phyloP scores from a whole-genome alignment of 208 protist genomes.

The Wallacemonas rigidus region DNA sequence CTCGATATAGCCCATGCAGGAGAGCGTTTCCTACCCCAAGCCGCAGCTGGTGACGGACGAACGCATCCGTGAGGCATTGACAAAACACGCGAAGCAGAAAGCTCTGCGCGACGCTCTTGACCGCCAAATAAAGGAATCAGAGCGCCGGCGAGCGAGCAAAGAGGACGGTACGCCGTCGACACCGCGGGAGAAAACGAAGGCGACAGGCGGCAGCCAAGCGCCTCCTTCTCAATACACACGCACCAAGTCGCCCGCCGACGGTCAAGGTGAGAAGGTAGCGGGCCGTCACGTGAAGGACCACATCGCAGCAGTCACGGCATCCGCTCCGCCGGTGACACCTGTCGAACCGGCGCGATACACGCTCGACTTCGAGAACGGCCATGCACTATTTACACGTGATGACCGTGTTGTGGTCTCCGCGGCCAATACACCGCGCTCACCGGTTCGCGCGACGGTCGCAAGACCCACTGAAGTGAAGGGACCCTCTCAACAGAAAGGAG shows the following conservation, averaged over 20 bases:
- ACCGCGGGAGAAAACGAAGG: neutral
- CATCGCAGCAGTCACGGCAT: neutral
- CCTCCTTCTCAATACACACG: conserved; percentile 5
- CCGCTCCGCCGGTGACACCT: neutral
- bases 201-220: neutral
- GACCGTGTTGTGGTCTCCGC: neutral
- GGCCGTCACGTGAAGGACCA: neutral
- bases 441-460: neutral
- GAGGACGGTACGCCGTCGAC: neutral
- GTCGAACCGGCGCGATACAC: conserved; percentile 39
- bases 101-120: conserved; percentile 68
- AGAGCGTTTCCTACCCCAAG: conserved; percentile 43
- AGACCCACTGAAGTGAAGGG: neutral
- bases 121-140: conserved; percentile 58
- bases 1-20: conserved; percentile 25
- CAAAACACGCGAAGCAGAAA: conserved; percentile 68
- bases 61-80: conserved; percentile 47
- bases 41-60: conserved; percentile 69
- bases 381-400: conserved; percentile 40
- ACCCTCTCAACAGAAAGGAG: too few species aligned
- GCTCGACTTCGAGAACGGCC: conserved; percentile 49
- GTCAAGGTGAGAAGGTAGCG: neutral
- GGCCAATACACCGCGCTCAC: neutral
- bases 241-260: neutral
- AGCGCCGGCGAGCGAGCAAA: conserved; percentile 14